Base-by-base conservation (phyloP, 139 green algal species). In the Picochlorum sp. region DNA sequence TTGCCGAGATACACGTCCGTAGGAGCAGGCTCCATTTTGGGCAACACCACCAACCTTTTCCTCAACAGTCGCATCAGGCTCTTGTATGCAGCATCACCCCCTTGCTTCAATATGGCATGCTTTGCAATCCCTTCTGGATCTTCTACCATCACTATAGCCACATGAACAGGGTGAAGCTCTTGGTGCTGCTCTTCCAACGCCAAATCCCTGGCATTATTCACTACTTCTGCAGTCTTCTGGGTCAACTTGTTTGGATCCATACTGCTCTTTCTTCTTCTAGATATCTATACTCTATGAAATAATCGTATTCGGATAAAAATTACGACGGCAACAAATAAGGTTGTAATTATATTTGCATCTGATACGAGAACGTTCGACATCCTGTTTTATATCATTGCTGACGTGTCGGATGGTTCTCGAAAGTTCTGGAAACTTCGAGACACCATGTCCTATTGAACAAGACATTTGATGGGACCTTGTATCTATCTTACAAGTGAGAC, bases 61-160 rank as follows among this genome's bases (percentile, higher is more conserved):
- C 77, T 70, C 28, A 95, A 74, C 15, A 78, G 10, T 23, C 71
- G 59, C 18, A 77, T 56, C 15, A 87, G 61, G 20, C 57, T 72
- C 14, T 45, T 58, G 20, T 68, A 79, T 0, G 78, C 65, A 7
- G 86, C 80, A 8, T 88, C 78, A 37, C 72, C 73, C 21, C 57
- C 69, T 2, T 60, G 51, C 16, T 70, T 73, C 4, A 68, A 16
- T 15, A 61, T 37, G 28, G 60, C 52, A 21, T 67, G 54, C n/a
- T 58, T 32, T 57, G 66, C 68, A 58, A 90, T 49, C 57, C 85
- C 84, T 23, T 83, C 63, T 1, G 63, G 23, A 51, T 91, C 86
- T 51, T 95, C 86, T 34, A 92, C 83, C 8, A 95, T 45, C 7
- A 59, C 78, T 0, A 83, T 52, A 2, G 80, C 84, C 6, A 95